Conservation (phyloP, 2,329 filamentous ascomycete species). For the Aspergillus sp. region DNA sequence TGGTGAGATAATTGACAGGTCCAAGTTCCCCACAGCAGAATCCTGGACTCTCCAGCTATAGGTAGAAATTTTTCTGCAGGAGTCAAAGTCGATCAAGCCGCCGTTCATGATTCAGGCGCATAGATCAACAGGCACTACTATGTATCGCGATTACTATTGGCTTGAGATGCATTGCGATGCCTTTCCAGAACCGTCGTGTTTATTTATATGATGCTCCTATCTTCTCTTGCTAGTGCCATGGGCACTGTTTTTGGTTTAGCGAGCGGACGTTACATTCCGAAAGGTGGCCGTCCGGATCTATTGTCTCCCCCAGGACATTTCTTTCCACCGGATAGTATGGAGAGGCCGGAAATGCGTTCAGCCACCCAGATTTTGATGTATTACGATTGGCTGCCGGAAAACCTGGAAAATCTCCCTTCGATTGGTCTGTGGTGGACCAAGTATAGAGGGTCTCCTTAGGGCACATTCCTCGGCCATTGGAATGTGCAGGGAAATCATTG, state of each 20-base stretch:
- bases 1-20: conserved; percentile 3
- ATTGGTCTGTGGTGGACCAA: conserved; percentile 16
- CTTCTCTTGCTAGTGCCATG: conserved; percentile 13
- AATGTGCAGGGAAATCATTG: conserved; percentile 29
- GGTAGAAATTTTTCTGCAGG: background rate
- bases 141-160: conserved; percentile 9
- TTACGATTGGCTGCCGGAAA: conserved; percentile 19
- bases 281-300: conserved; percentile 25
- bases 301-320: background rate
- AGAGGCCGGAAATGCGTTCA: conserved; percentile 19
- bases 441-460: conserved; percentile 8
- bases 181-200: conserved; percentile 16
- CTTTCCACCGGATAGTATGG: conserved; percentile 10
- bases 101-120: background rate
- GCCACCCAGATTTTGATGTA: conserved; percentile 9
- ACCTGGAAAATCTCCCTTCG: conserved; percentile 13
- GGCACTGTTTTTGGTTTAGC: conserved; percentile 28
- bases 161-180: conserved; percentile 6
- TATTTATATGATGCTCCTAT: conserved; percentile 1
- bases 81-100: background rate
- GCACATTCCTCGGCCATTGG: conserved; percentile 30
- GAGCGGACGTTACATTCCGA: conserved; percentile 31
- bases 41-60: background rate
- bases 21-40: background rate
- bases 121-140: background rate